Conservation (phyloP, 2,329 filamentous ascomycete species). For the Exophiala spinifera region DNA sequence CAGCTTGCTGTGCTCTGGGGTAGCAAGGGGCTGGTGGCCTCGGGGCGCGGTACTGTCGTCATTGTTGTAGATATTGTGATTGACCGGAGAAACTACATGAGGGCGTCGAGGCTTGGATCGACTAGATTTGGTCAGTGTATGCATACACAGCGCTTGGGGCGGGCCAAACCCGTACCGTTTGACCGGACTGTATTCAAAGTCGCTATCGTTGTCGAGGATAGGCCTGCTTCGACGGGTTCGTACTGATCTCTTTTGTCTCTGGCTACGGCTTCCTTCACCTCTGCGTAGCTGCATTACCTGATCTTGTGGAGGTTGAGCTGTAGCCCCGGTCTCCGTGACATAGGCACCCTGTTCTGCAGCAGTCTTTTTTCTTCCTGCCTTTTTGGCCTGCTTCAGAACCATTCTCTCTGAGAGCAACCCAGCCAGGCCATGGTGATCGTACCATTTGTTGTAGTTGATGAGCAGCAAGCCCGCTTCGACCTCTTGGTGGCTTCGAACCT, state of each 20-base stretch:
- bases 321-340: constrained; percentile 1
- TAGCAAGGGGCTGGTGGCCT: constrained; percentile 13
- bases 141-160: neutral
- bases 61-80: constrained; percentile 1
- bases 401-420: constrained; percentile 73
- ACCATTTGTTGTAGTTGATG: constrained; percentile 74
- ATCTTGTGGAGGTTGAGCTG: constrained; percentile 1
- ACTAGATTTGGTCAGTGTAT: constrained; percentile 2
- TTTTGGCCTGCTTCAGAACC: constrained; percentile 70
- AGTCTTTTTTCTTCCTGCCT: constrained; percentile 34
- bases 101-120: constrained; percentile 10
- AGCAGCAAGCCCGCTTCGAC: constrained; percentile 61
- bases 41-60: constrained; percentile 8
- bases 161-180: constrained; percentile 17
- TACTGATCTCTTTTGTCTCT: constrained; percentile 11
- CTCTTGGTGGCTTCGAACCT: constrained; percentile 68
- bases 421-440: constrained; percentile 66
- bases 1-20: constrained; percentile 38
- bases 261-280: constrained; percentile 4
- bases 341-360: constrained; percentile 10
- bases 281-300: constrained; percentile 8
- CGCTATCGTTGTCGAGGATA: constrained; percentile 18
- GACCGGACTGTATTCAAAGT: constrained; percentile 24
- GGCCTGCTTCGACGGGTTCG: constrained; percentile 7
- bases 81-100: constrained; percentile 9